These are phyloP conservation scores for Rutstroemia sp. DNA, from an alignment of 2,329 filamentous ascomycete species.

Conservation along the genomic window DNA sequence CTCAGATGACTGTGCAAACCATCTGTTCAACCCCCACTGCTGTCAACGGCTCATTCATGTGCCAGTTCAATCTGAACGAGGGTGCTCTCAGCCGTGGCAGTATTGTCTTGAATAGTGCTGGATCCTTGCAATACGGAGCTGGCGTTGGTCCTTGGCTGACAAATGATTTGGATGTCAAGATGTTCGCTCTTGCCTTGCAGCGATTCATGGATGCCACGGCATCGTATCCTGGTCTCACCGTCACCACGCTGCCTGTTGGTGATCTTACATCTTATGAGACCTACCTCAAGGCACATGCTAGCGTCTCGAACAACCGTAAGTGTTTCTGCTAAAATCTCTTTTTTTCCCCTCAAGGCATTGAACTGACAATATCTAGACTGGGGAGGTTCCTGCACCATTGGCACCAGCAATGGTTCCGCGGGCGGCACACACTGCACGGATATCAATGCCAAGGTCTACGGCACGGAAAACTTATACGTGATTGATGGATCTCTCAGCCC, in stretches of 20 bases:
- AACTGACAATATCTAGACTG: neutral
- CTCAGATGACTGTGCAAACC: neutral
- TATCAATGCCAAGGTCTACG: neutral
- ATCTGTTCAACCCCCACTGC: conserved; percentile 1
- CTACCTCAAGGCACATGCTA: neutral
- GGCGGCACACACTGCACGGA: neutral
- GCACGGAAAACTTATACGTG: neutral
- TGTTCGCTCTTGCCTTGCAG: neutral
- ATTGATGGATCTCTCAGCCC: neutral
- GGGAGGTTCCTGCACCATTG: conserved; percentile 2
- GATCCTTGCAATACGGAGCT: neutral
- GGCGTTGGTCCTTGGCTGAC: neutral
- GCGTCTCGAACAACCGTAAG: neutral
- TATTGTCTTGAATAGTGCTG: neutral
- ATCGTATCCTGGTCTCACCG: neutral
- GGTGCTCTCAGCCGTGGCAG: neutral
- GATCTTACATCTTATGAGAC: neutral
- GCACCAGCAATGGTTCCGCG: neutral
- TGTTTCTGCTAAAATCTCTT: neutral
- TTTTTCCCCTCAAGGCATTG: neutral
- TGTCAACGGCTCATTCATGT: neutral
- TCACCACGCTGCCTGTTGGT: neutral
- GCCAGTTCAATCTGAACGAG: neutral
- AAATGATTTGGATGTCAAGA: neutral
- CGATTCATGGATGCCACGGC: neutral